Base-by-base conservation (phyloP, 2,329 filamentous ascomycete species). In the Cercospora sp. region DNA sequence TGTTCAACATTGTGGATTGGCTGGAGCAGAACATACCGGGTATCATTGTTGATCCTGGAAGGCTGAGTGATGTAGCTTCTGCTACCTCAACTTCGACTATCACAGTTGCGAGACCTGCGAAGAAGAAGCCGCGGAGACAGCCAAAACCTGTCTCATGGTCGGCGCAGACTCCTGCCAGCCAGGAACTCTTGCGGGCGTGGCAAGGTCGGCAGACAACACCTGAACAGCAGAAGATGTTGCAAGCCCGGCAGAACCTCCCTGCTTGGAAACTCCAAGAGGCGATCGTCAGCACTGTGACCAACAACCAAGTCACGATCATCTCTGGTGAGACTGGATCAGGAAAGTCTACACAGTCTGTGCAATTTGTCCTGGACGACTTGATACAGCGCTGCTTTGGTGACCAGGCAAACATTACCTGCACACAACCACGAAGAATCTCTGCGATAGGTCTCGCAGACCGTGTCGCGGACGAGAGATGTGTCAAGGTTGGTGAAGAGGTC, bases 301-400 rank as follows among this genome's bases (percentile, higher is more conserved):
- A 85, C 4, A 89, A 94, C 75, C 90, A 97, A 79, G 93, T 99
- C 61, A 97, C 93, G 0, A 97, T 99, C 75, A 95, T 99, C 74
- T 96, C 94, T 53, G 95, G 95, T 73, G 95, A 98, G 81, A 99
- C 95, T 3, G 95, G 95, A 63, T 97, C 93, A 18, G 95, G 95
- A 76, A 99, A 99, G 80, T 97, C 92, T 60, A 98, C 95, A 0
- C 95, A 99, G 79, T 95, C 93, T 2, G 93, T 98, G 36, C 95
- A 99, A 78, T 99, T 98, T 79, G 86, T 99, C 53, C 84, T 99
- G 1, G 95, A 99, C 75, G 92, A 98, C 74, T 83, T 98, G 71
- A 97, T 97, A 74, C 85, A 87, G 69, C 85, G 87, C 57, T 88
- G 90, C 7, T 84, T 96, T 8, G 95, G 94, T 2, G 87, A 87